Evolutionary conservation across 371 early-diverging fungal genomes (phyloP), one percentile per base, ranked within the genome.

Genomic region (Syncephalastrum contaminatum): DNA sequence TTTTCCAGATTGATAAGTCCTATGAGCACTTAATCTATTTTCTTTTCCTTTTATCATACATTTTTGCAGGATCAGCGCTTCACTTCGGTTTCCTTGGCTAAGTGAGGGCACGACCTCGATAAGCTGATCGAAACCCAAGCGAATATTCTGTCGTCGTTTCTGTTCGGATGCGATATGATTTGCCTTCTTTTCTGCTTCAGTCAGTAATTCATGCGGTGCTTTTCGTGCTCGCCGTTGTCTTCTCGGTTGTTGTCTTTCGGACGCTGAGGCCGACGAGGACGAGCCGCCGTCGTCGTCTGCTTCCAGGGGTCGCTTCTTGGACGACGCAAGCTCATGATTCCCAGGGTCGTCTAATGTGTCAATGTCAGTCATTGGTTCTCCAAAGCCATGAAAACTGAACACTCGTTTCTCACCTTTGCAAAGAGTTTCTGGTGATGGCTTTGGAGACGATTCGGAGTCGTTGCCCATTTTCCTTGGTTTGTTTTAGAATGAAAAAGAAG

Each of bases 101-200:
- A 91, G 69, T 0, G 82, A 71, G 4, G 94, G 94, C 19, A 93
- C 89, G 16, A 91, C 70, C 30, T 84, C 81, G 8, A 83, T 81
- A 43, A 94, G 82, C 67, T 88, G 82, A 60, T 88, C 88, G 73
- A 92, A 91, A 13, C 92, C 91, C 30, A 73, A 66, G 27, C 88
- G 77, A 60, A 93, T 94, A 58, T 88, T 89, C 25, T 87, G 84
- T 22, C 95, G 73, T 56, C 95, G 85, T 64, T 91, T 89, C 68
- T 94, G 90, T 66, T 94, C 95, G 15, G 88, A 88, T 2, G 89
- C 91, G 62, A 96, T 95, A 67, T 96, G 96, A 72, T 95, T 96
- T 7, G 91, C 88, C 45, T 90, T 84, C 67, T 95, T 95, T 61
- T 95, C 90, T 10, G 85, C 85, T 56, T 91, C 92, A 1, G 93